Evolutionary conservation across 441 rosid genomes (phyloP), one percentile per base, ranked within the genome.

Genomic region (Mallotus japonicus): DNA sequence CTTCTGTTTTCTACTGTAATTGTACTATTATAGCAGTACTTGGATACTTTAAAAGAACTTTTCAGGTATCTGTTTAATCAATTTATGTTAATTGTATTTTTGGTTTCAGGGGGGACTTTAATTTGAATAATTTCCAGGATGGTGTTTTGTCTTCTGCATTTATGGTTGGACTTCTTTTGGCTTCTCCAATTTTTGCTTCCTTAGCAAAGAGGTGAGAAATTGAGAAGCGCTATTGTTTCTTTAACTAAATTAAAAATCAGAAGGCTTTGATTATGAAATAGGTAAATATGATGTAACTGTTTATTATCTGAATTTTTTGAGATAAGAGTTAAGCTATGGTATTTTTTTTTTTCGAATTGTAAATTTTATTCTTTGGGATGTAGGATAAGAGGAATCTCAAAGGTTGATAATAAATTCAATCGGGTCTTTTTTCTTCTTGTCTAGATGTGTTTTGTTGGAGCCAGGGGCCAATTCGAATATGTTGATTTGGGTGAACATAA

Each of bases 121-220:
- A 88, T 81, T 84, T 95, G 73, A 88, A 76, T 83, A 93, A 95
- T 80, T 95, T 95, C 67, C 89, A 95, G 79, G 98, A 95, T 80
- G 98, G 99, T 76, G 71, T 86, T 77, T 76, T 93, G 53, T 93
- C 99, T 71, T 95, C 99, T 73, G 97, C 96, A 71, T 95, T 95
- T 81, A 88, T 95, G 98, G 98, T 95, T 82, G 99, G 99, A 50
- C 92, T 95, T 82, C 95, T 95, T 71, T 80, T 88, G 71, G 87
- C 95, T 67, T 91, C 96, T 84, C 99, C 98, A 32, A 83, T 93
- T 67, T 95, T 95, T 88, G 99, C 99, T 73, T 82, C 95, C 15
- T 68, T 88, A 73, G 93, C 99, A 61, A 95, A 90, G 83, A 90
- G 94, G 98, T 95, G 73, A 6, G 20, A 56, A 11, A 2, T 2